These are phyloP conservation scores for Ceratorhiza oryzae-sativae DNA, from an alignment of 1,284 basidiomycete species.

Conservation along the genomic window DNA sequence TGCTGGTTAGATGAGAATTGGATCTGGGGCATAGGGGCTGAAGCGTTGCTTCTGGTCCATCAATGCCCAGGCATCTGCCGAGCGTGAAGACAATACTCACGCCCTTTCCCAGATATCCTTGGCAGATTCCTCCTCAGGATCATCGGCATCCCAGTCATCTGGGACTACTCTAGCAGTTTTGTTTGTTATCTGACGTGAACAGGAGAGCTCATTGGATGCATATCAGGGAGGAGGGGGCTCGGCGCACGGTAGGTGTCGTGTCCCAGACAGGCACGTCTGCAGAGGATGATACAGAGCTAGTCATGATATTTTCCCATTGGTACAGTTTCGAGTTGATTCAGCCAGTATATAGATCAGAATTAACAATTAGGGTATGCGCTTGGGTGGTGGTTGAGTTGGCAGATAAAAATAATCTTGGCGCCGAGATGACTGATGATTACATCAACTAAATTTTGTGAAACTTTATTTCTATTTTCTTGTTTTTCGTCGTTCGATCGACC, in stretches of 20 bases:
- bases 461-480: constrained; percentile 10
- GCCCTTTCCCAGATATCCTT: constrained; percentile 28
- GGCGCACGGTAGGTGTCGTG: constrained; percentile 34
- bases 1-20: constrained; percentile 20
- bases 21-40: constrained; percentile 39
- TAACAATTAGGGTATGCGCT: background rate
- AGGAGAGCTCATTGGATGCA: background rate
- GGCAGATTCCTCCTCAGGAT: constrained; percentile 40
- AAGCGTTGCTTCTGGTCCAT: constrained; percentile 16
- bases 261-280: constrained; percentile 39
- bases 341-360: background rate
- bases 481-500: constrained; percentile 23
- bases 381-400: constrained; percentile 25
- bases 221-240: background rate
- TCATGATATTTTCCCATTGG: constrained; percentile 37
- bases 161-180: constrained; percentile 37
- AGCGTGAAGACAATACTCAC: constrained; percentile 38
- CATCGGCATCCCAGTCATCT: constrained; percentile 44
- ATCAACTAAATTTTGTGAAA: constrained; percentile 37
- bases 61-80: constrained; percentile 1
- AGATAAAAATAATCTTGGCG: constrained; percentile 10
- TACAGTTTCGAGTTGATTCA: background rate
- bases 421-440: constrained; percentile 15
- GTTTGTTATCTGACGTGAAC: constrained; percentile 24
- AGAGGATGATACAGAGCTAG: constrained; percentile 36